These are phyloP conservation scores for Claviceps sp. DNA, from an alignment of 2,329 filamentous ascomycete species.

Conservation along the genomic window DNA sequence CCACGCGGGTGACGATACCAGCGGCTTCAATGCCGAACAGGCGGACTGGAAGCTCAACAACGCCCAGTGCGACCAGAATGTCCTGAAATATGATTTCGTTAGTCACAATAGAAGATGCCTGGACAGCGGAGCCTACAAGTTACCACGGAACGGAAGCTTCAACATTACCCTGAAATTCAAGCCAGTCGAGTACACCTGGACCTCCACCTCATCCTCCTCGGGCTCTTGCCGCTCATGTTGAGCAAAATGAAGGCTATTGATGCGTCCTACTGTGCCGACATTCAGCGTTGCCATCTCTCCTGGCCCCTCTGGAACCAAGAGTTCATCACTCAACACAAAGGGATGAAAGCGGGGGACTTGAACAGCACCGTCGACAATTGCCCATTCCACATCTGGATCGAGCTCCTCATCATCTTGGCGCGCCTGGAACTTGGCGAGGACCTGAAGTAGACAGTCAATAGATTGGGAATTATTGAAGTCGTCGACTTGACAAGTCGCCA, in stretches of 20 bases:
- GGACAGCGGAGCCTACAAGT: no score
- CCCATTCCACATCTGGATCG: constrained; percentile 2
- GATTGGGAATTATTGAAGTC: background rate
- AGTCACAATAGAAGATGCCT: background rate
- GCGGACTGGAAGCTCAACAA: constrained; percentile 1
- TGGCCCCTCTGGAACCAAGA: background rate
- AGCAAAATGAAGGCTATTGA: background rate
- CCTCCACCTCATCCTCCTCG: background rate
- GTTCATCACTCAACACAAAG: background rate
- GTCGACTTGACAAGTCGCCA: constrained; percentile 17
- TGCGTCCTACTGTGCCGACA: background rate
- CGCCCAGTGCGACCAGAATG: constrained; percentile 5
- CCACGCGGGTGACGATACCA: constrained; percentile 10
- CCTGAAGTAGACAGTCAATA: background rate
- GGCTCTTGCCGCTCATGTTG: background rate
- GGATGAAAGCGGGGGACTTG: constrained; percentile 1
- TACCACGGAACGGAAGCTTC: no score
- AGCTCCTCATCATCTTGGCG: background rate
- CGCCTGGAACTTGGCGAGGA: background rate
- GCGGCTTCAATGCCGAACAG: constrained; percentile 17
- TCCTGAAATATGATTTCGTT: constrained; percentile 3
- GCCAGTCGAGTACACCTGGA: constrained; percentile 1
- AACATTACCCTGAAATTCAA: constrained; percentile 2
- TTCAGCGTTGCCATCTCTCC: background rate
- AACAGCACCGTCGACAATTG: background rate